Percentiles rank a stretch among this genome's conserved stretches.
Conservation (phyloP, 306 rosid species). For the Acacia crassicarpa region DNA sequence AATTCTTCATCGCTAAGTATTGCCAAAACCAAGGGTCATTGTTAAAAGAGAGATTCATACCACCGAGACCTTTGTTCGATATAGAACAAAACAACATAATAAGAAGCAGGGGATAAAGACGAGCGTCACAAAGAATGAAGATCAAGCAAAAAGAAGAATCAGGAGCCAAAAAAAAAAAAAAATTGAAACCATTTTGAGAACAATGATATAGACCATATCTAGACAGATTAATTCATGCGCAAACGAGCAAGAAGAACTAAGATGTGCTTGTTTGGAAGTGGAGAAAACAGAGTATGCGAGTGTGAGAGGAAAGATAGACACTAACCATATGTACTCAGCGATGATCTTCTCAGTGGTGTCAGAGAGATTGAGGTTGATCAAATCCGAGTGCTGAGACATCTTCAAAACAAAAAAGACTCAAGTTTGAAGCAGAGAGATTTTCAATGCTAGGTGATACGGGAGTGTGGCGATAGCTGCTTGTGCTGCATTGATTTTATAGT, state of each 20-base stretch:
- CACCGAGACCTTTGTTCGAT: conserved; percentile 2
- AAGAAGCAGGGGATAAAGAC: conserved; percentile 3
- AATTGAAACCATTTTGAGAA: conserved; percentile 6
- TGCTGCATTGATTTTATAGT: conserved; percentile 34
- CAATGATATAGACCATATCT: not conserved
- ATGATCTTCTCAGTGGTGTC: conserved; percentile 53
- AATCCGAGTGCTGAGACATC: conserved; percentile 65
- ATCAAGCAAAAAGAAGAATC: not conserved
- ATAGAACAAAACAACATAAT: not conserved
- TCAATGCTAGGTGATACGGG: not conserved
- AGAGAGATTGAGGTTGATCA: conserved; percentile 59
- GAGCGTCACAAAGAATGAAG: not conserved
- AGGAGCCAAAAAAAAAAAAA: conserved; percentile 3
- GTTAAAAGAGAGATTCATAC: conserved; percentile 14
- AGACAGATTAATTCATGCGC: conserved; percentile 6
- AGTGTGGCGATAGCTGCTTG: not conserved
- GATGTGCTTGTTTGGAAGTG: not conserved
- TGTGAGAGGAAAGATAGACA: not conserved
- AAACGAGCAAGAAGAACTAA: not conserved
- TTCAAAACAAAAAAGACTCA: not conserved
- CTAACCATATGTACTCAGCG: conserved; percentile 73
- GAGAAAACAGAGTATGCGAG: not conserved
- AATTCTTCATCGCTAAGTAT: not conserved
- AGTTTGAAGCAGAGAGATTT: not conserved
- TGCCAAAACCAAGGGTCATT: conserved; percentile 16